These are phyloP conservation scores for Lachnellula arida DNA, from an alignment of 2,329 filamentous ascomycete species.

Conservation along the genomic window DNA sequence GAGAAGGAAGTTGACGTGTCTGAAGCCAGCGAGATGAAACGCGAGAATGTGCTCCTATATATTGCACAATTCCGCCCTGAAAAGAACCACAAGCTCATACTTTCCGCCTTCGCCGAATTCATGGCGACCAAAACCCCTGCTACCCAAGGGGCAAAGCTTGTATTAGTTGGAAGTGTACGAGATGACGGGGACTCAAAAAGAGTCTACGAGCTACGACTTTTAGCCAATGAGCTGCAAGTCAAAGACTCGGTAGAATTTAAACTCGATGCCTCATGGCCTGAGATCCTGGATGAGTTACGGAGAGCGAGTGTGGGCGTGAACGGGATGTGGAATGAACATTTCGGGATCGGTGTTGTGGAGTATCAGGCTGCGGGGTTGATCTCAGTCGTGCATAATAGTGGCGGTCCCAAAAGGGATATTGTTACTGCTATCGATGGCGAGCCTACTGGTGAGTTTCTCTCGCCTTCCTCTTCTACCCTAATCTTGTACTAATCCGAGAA, in stretches of 20 bases:
- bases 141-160: conserved; percentile 57
- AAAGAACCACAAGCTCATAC: conserved; percentile 87
- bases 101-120: conserved; percentile 79
- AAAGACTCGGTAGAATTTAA: conserved; percentile 83
- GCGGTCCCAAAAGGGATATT: conserved; percentile 90
- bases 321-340: conserved; percentile 99
- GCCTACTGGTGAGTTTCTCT: conserved; percentile 59
- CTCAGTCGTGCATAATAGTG: conserved; percentile 87
- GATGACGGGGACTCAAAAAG: conserved; percentile 74
- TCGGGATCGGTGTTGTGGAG: conserved; percentile 96
- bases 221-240: conserved; percentile 82
- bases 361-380: conserved; percentile 95
- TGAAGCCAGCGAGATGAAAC: conserved; percentile 59
- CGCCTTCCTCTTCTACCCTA: background rate
- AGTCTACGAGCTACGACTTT: conserved; percentile 82
- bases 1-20: conserved; percentile 69
- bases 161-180: conserved; percentile 89
- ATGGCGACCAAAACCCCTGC: conserved; percentile 51
- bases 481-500: conserved; percentile 8
- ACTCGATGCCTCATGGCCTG: conserved; percentile 83
- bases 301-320: conserved; percentile 84
- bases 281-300: conserved; percentile 75
- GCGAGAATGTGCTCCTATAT: conserved; percentile 75
- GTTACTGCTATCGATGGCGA: conserved; percentile 74
- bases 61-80: conserved; percentile 97